Evolutionary conservation across 2,329 filamentous ascomycete species (phyloP), one percentile per base, ranked within the genome.

Genomic region (Epichloe gansuensis): DNA sequence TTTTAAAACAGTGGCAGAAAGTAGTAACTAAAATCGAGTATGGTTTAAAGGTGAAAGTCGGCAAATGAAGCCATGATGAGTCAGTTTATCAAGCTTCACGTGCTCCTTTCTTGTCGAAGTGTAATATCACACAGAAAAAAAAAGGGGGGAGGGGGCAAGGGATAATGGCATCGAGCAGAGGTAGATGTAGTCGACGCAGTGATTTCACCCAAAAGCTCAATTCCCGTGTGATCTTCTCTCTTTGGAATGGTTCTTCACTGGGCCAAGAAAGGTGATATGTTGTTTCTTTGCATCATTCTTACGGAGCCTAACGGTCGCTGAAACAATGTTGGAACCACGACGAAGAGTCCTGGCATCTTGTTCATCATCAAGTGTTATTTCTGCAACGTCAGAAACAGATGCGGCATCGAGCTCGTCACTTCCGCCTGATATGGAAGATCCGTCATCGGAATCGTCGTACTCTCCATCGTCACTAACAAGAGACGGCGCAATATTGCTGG

Each of bases 391-490:
- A 11, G 77, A 77, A 25, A 78, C 72, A 3, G 75, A 74, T 54
- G 79, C 78, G n/a, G 78, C 72, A 27, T 81, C 81, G 39, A 78
- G 64, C 52, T 70, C 73, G 47, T 81, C 77, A 52, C 74, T 78
- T 51, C 71, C 70, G 27, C 80, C 80, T 4, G 80, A 83, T 43
- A 74, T 71, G 3, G 75, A 76, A 4, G 80, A 84, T 45, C 74
- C 76, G 54, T 81, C 80, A 52, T 85, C 81, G 1, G 83, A 87
- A 51, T 84, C 82, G 58, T 86, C 85, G 60, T 85, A 87, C 63
- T 89, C 85, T 59, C 85, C 84, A 62, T 89, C 85, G 66, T 90
- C 86, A 67, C 85, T 88, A 62, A 89, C 85, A 47, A 90, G 74
- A 59, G 84, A 89, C 23, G 86, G 86, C 8, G 86, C 85, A 58